phyloP scores from a whole-genome alignment of 1,284 basidiomycete species.

The Ustilago crameri region DNA sequence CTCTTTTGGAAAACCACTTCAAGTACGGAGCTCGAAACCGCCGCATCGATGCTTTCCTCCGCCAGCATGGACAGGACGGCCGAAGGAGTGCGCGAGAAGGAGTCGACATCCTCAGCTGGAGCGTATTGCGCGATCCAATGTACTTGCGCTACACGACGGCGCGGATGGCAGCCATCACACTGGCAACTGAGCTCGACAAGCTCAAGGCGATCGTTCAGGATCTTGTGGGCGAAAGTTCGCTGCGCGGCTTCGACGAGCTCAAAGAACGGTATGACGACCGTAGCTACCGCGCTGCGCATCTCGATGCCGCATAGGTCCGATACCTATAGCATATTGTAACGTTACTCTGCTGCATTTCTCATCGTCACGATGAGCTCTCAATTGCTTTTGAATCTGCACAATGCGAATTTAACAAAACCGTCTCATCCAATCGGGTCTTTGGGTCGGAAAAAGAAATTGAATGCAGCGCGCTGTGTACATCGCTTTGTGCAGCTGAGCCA shows the following conservation, averaged over 20 bases:
- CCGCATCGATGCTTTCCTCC: constrained; percentile 24
- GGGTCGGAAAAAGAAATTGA: no score
- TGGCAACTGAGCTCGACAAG: constrained; percentile 48
- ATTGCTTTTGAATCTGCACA: no score
- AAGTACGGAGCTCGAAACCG: constrained; percentile 31
- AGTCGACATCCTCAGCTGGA: constrained; percentile 34
- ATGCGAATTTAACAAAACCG: no score
- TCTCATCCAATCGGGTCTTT: no score
- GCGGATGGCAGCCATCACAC: constrained; percentile 48
- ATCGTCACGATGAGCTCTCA: no score
- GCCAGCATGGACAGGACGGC: constrained; percentile 1
- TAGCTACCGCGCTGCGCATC: constrained; percentile 9
- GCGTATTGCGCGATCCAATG: constrained; percentile 40
- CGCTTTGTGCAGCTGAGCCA: no score
- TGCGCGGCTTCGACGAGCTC: constrained; percentile 43
- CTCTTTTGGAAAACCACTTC: constrained; percentile 41
- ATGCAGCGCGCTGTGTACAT: no score
- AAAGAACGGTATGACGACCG: constrained; percentile 38
- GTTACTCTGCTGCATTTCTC: no score
- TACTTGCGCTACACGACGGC: constrained; percentile 52
- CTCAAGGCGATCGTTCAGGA: constrained; percentile 48
- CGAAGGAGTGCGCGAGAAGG: constrained; percentile 1
- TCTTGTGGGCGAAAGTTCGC: constrained; percentile 47
- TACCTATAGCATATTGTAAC: not conserved
- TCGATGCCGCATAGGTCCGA: constrained; percentile 4